Base-by-base conservation (phyloP, 2,329 filamentous ascomycete species). In the Microsporum ferrugineum region DNA sequence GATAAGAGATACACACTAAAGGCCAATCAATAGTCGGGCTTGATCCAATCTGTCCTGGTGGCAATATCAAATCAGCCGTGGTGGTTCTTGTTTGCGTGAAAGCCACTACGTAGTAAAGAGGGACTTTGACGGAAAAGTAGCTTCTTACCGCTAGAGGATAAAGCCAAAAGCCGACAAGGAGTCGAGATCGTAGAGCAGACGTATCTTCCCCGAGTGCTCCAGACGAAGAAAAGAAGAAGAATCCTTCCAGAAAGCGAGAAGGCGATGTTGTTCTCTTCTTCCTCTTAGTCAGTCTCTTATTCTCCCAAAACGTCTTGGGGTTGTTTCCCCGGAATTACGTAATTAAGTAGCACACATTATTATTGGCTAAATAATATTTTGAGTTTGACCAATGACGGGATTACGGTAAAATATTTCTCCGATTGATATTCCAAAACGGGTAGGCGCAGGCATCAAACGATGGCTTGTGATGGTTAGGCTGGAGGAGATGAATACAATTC, bases 181-280 rank as follows among this genome's bases (percentile, higher is more conserved):
- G 27, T 34, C 14, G 8, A 5, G 31, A n/a, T 53, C 2, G 49
- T 1, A 33, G 39, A 53, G 8, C 3, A 2, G 12, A 53, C 49
- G 49, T 53, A 31, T 33, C 49, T 53, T 53, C 39, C 39, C n/a
- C 49, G 29, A 34, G 49, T n/a, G 27, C 1, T 14, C 8, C 12
- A 14, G 29, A 53, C 33, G 17, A 53, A 34, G 29, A 34, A 53
- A 17, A 31, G 29, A 53, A 2, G 49, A 34, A 53, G 29, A 53
- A 53, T 53, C 49, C 49, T 53, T 53, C 29, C 49, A 17, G 49
- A 53, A 53, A 31, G 29, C 49, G 29, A 31, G 49, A 53, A 53
- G 49, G 49, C 49, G 49, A 53, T 34, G 49, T 53, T 53, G 49
- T 53, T 53, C 49, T 53, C 49, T 53, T 53, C 29, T 27, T 29